phyloP scores from a whole-genome alignment of 2,329 filamentous ascomycete genomes.

The Biscogniauxia marginata region DNA sequence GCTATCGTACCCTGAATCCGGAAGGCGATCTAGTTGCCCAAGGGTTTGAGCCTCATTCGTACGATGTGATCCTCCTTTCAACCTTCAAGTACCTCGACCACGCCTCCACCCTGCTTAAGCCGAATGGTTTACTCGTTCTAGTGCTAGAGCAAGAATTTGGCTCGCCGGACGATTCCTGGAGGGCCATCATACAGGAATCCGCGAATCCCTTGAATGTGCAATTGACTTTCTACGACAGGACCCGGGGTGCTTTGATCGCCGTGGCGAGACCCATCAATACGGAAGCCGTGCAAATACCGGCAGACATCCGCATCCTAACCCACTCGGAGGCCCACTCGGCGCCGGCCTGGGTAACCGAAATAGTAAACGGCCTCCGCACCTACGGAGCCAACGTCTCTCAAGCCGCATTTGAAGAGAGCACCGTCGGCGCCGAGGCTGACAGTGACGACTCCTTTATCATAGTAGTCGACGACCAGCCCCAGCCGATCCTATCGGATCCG shows the following conservation, averaged over 20 bases:
- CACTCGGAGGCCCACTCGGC: not conserved
- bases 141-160: not conserved
- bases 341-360: not conserved
- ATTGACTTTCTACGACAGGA: not conserved
- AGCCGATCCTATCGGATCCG: constrained; percentile 7
- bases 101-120: constrained; percentile 3
- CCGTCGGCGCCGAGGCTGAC: not conserved
- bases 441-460: not conserved
- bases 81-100: not conserved
- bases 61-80: not conserved
- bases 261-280: not conserved
- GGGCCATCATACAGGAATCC: not conserved
- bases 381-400: not conserved
- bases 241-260: not conserved
- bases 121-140: constrained; percentile 2
- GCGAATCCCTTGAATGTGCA: not conserved
- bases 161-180: not conserved
- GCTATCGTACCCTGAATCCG: not conserved
- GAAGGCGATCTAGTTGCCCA: not conserved
- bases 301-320: constrained; percentile 1
- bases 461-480: constrained; percentile 8
- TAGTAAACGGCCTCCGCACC: not conserved
- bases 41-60: not conserved
- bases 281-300: not conserved
- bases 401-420: not conserved